Base-by-base conservation (phyloP, 345 rosid species). In the Pistacia vera region DNA sequence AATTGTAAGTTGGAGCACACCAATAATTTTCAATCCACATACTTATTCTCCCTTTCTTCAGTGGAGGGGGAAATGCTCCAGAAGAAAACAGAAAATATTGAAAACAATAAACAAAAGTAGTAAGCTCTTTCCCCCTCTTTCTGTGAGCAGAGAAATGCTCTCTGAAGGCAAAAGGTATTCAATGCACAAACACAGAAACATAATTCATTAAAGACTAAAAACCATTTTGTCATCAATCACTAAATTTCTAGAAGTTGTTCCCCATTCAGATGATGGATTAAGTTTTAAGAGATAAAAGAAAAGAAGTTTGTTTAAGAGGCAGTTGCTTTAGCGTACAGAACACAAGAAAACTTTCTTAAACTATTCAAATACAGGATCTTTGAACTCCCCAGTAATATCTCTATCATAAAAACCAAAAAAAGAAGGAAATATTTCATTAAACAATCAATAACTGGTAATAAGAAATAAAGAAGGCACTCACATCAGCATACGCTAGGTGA, bases 401-500 rank as follows among this genome's bases (percentile, higher is more conserved):
- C 52, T n/a, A 41, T 10, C 46, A 41, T 41, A 41, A 41, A 41
- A 7, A 30, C 33, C 33, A 30, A 30, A 30, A 30, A 30, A 30
- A 30, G 33, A 41, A 5, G 46, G 46, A 41, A 41, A 41, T 41
- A 41, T 41, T 41, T 17, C 2, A 16, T 61, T 18, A 48, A 68
- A 80, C 17, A 66, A 67, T 33, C 9, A n/a, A 44, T 41, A 25
- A 14, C 46, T 18, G 59, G 48, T 63, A 44, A 70, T 49, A 36
- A n/a, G 25, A 73, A 16, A 61, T 1, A 51, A 67, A 64, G 11
- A 65, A 49, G 62, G 25, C 48, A 68, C 97, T 85, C 78, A 90
- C 94, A 83, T 91, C 94, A 33, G 96, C 97, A 80, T 88, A 95
- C 69, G 92, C 84, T 63, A 89, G 75, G 82, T 90, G 97, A 85